Evolutionary conservation across 306 rosid species (phyloP).

Genomic region (Lablab purpureus): DNA sequence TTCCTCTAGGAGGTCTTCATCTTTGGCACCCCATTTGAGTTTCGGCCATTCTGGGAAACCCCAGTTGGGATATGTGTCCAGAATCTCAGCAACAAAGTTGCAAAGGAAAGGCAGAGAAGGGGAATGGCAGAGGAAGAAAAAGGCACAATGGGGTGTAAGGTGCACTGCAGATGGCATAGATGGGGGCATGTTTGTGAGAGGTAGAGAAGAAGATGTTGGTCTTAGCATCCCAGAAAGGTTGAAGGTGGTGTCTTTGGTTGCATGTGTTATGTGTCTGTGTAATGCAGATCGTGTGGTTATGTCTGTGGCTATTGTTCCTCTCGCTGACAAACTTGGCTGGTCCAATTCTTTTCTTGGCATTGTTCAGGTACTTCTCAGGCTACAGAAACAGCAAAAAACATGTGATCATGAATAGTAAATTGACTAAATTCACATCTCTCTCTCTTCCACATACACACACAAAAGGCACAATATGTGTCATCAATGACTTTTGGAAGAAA

Average conservation of each 20-base stretch:
- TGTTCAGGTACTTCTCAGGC: slow-evolving; percentile 67
- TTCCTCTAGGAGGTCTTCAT: slow-evolving; percentile 2
- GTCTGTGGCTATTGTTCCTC: slow-evolving; percentile 93
- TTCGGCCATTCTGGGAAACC: slow-evolving; percentile 34
- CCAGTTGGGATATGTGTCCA: slow-evolving; percentile 52
- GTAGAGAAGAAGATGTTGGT: slow-evolving; percentile 38
- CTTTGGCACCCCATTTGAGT: slow-evolving; percentile 46
- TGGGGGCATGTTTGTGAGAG: slow-evolving; percentile 60
- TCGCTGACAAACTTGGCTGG: slow-evolving; percentile 84
- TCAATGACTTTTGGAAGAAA: not conserved
- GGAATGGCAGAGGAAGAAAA: slow-evolving; percentile 23
- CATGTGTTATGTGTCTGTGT: slow-evolving; percentile 87
- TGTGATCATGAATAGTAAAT: not conserved
- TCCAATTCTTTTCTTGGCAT: slow-evolving; percentile 85
- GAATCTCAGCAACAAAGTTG: slow-evolving; percentile 27
- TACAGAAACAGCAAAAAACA: not conserved
- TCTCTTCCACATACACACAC: not conserved
- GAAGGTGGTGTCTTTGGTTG: slow-evolving; percentile 78
- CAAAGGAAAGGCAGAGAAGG: slow-evolving; percentile 47
- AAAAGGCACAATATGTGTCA: not conserved
- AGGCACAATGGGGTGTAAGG: slow-evolving; percentile 46
- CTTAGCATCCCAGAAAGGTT: slow-evolving; percentile 72
- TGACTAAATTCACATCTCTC: not conserved
- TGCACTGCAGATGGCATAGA: slow-evolving; percentile 76
- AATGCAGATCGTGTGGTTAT: slow-evolving; percentile 96